phyloP scores from a whole-genome alignment of 805 yeast species.

The Pichia membranifaciens region DNA sequence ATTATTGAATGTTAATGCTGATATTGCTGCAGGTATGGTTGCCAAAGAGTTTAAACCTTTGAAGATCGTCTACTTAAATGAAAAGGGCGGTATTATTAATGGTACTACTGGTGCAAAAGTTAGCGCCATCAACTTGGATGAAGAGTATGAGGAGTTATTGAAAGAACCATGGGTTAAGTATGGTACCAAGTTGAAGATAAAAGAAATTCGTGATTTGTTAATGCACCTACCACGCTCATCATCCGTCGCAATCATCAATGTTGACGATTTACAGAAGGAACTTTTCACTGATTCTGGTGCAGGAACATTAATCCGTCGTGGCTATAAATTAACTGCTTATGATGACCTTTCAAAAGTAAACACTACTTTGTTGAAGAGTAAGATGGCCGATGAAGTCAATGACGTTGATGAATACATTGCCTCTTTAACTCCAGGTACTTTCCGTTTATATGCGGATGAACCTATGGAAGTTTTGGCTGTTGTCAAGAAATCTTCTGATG shows the following conservation, averaged over 20 bases:
- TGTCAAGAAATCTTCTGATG: constrained; percentile 44
- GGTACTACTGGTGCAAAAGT: constrained; percentile 89
- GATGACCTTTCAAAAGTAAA: constrained; percentile 61
- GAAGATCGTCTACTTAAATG: constrained; percentile 92
- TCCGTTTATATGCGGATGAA: constrained; percentile 89
- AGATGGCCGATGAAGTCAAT: constrained; percentile 66
- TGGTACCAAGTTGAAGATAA: constrained; percentile 95
- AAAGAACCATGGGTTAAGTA: constrained; percentile 97
- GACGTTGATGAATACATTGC: constrained; percentile 80
- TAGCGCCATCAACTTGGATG: constrained; percentile 87
- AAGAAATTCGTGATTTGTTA: constrained; percentile 90
- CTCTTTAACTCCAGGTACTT: constrained; percentile 44
- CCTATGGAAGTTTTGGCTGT: constrained; percentile 92
- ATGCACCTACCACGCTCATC: constrained; percentile 95
- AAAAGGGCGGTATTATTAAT: constrained; percentile 94
- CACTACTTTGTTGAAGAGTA: constrained; percentile 62
- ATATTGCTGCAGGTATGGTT: constrained; percentile 97
- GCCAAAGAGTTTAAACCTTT: constrained; percentile 96
- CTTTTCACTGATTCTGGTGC: constrained; percentile 98
- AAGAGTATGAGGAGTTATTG: constrained; percentile 86
- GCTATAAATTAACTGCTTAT: constrained; percentile 77
- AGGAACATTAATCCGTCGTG: constrained; percentile 96
- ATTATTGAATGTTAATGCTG: constrained; percentile 95
- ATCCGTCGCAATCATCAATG: constrained; percentile 95
- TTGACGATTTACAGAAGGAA: constrained; percentile 92